phyloP scores from a whole-genome alignment of 2,329 filamentous ascomycete genomes.

The Fusarium compactum region DNA sequence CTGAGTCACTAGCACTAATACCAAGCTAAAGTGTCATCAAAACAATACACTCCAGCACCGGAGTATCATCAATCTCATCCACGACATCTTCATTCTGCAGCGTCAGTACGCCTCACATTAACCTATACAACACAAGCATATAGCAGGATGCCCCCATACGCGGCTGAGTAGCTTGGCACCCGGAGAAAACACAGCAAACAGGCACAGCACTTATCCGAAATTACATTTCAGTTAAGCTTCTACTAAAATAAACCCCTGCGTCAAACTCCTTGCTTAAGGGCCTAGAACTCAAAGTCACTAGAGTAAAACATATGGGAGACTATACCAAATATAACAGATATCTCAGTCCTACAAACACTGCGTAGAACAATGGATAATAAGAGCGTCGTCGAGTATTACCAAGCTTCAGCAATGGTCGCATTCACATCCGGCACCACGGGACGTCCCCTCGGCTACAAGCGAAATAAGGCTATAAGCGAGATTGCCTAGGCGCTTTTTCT shows the following conservation, averaged over 20 bases:
- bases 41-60: no score
- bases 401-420: conserved; percentile 3
- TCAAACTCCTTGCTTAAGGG: not conserved
- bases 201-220: conserved; percentile 4
- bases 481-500: conserved; percentile 7
- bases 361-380: not conserved
- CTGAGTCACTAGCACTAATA: not conserved
- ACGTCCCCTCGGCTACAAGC: conserved; percentile 30
- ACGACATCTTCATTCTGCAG: no score
- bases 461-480: conserved; percentile 34
- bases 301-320: no score
- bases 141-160: not conserved
- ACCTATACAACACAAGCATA: not conserved
- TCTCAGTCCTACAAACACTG: no score
- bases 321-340: no score
- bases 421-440: conserved; percentile 16
- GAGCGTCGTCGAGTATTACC: not conserved
- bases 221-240: not conserved
- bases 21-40: rapidly evolving
- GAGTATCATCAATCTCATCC: no score
- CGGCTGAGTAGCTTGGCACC: not conserved
- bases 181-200: not conserved
- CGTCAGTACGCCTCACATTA: not conserved
- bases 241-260: not conserved
- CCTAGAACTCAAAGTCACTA: not conserved